phyloP scores from a whole-genome alignment of 306 rosid species.

The Trifolium dubium region DNA sequence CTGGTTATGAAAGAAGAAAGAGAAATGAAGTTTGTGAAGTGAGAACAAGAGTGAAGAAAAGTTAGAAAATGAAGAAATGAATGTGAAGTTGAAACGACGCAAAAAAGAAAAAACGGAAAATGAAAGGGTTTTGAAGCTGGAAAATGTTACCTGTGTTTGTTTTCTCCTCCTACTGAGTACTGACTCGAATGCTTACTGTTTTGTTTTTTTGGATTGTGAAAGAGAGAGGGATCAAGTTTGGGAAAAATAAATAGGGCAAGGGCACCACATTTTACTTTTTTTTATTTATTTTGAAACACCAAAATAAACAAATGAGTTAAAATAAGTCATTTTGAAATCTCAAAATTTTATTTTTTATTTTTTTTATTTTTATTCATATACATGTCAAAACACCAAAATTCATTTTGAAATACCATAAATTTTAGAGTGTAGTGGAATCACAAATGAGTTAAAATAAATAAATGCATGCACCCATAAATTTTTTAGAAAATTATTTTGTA shows the following conservation, averaged over 20 bases:
- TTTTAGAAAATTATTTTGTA: too few species aligned
- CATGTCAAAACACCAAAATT: too few species aligned
- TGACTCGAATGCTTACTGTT: not conserved
- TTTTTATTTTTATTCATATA: too few species aligned
- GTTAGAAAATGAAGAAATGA: not conserved
- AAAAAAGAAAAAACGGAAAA: not conserved
- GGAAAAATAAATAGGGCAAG: slow-evolving; percentile 4
- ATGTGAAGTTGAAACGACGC: not conserved
- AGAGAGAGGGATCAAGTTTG: not conserved
- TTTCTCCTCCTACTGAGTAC: not conserved
- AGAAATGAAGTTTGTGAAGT: not conserved
- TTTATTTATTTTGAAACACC: not conserved
- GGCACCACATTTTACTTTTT: not conserved
- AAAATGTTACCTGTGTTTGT: not conserved
- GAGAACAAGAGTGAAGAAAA: not conserved
- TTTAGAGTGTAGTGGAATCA: too few species aligned
- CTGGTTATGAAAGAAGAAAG: too few species aligned
- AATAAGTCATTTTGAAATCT: too few species aligned
- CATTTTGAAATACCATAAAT: too few species aligned
- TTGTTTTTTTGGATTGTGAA: not conserved
- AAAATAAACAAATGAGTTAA: too few species aligned
- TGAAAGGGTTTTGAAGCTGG: not conserved
- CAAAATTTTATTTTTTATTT: too few species aligned
- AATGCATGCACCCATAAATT: too few species aligned
- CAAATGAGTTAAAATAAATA: too few species aligned